A percentile compares a stretch with the other conserved stretches of the same genome.
Evolutionary conservation across 208 protist species (phyloP).

Genomic region (Acanthamoeba sp.): DNA sequence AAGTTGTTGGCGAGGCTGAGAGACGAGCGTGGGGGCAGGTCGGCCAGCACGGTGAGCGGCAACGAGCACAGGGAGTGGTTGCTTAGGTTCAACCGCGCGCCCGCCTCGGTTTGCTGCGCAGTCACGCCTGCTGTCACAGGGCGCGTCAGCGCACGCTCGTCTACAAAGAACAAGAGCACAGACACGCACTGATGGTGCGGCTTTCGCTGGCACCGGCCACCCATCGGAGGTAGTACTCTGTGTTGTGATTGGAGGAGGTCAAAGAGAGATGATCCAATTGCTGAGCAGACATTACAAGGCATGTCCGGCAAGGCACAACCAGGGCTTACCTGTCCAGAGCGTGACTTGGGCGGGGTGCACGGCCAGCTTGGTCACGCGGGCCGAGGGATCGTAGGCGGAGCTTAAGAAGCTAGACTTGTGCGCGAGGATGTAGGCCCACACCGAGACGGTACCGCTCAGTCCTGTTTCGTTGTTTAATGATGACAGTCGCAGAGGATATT

Average conservation of each 20-base stretch:
- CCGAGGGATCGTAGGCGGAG: background rate
- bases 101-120: background rate
- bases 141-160: too few relatives aligned
- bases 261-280: too few relatives aligned
- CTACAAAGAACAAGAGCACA: background rate
- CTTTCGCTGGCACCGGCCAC: background rate
- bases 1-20: conserved; percentile 25
- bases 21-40: background rate
- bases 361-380: background rate
- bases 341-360: background rate
- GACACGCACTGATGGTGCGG: background rate
- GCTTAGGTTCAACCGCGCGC: background rate
- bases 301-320: too few relatives aligned
- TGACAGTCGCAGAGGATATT: background rate
- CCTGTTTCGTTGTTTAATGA: background rate
- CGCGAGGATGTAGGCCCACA: background rate
- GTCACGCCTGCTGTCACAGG: too few relatives aligned
- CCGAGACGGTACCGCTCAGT: background rate
- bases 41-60: background rate
- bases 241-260: too few relatives aligned
- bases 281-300: too few relatives aligned
- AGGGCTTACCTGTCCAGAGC: background rate
- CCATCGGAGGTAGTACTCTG: conserved; percentile 13
- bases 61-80: background rate
- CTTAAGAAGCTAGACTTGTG: background rate